Evolutionary conservation across 495 filamentous ascomycete genomes (phyloP), one percentile per base, ranked within the genome.

Genomic region (Penicillium bovifimosum): DNA sequence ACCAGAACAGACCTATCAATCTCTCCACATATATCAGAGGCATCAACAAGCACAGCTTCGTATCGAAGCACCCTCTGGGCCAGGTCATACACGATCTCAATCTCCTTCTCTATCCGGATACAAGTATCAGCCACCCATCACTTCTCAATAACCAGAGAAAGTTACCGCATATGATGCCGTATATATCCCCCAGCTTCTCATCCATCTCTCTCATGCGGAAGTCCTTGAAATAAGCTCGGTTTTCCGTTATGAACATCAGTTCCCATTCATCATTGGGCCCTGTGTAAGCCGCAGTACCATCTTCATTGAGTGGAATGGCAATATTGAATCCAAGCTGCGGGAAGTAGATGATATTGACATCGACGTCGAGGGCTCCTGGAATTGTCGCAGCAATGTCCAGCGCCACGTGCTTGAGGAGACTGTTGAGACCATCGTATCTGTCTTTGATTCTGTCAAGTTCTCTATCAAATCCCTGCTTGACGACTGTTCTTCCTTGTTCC

Each of bases 291-390:
- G 83, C 80, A 46, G 76, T 70, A 0, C 85, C 84, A 6, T 75
- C 64, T 14, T 76, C 70, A 59, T 91, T 81, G 9, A 86, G 66
- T 1, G 79, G 77, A 18, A 96, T 83, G 0, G 85, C 84, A 20
- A 90, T 87, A 14, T 96, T 80, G 67, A 95, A 98, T 2, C 93
- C 95, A 11, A 96, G 78, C 61, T 95, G 89, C 9, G 90, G 91
- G 58, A 96, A 90, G 65, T 91, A 91, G 17, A 95, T 86, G 43
- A 87, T 84, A 50, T 87, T 88, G 69, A 96, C 57, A 63, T 83
- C 70, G 50, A 83, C 63, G 69, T 78, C 69, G 63, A 87, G 59
- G 56, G 73, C 58, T 52, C 72, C 71, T 0, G 93, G 92, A 10
- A 92, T 72, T 1, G 75, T 78, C 9, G 61, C 66, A 4, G 81